Evolutionary conservation across 768 basidiomycete genomes (phyloP).

Genomic region (Suillus cothurnatus): DNA sequence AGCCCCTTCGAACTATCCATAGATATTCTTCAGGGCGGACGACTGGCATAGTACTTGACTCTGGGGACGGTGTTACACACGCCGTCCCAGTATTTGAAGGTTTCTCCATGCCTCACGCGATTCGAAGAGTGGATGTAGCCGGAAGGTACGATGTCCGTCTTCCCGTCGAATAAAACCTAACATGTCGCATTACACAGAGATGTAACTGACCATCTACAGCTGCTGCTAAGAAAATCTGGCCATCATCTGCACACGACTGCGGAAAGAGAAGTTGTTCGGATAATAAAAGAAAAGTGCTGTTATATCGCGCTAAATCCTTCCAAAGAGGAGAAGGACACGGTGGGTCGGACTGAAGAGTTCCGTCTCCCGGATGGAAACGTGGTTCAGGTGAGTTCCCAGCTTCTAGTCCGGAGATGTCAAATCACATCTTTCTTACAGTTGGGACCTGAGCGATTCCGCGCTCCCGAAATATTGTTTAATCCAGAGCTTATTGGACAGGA

Average conservation of each 20-base stretch:
- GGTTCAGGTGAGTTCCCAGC: conserved; percentile 65
- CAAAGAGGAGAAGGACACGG: conserved; percentile 93
- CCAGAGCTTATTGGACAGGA: conserved; percentile 96
- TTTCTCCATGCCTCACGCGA: conserved; percentile 98
- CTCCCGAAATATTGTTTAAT: conserved; percentile 97
- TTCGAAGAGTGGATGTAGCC: conserved; percentile 93
- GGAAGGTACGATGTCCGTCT: conserved; percentile 64
- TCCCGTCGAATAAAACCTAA: background rate
- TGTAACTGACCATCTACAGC: conserved; percentile 94
- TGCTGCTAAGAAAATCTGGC: conserved; percentile 91
- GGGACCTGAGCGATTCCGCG: conserved; percentile 92
- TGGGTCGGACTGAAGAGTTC: conserved; percentile 83
- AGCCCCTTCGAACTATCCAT: conserved; percentile 18
- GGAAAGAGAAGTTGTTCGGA: conserved; percentile 94
- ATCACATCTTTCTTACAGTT: conserved; percentile 53
- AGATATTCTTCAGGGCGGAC: conserved; percentile 99
- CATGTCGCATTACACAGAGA: conserved; percentile 55
- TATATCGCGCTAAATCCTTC: conserved; percentile 91
- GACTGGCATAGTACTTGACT: conserved; percentile 98
- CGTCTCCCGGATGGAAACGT: conserved; percentile 93
- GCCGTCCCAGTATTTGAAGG: conserved; percentile 99
- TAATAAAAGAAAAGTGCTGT: conserved; percentile 98
- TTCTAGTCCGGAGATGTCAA: conserved; percentile 16
- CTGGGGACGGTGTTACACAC: conserved; percentile 98
- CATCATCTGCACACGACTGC: conserved; percentile 96